Evolutionary conservation across 495 filamentous ascomycete genomes (phyloP).

Genomic region (Neurospora cerealis): DNA sequence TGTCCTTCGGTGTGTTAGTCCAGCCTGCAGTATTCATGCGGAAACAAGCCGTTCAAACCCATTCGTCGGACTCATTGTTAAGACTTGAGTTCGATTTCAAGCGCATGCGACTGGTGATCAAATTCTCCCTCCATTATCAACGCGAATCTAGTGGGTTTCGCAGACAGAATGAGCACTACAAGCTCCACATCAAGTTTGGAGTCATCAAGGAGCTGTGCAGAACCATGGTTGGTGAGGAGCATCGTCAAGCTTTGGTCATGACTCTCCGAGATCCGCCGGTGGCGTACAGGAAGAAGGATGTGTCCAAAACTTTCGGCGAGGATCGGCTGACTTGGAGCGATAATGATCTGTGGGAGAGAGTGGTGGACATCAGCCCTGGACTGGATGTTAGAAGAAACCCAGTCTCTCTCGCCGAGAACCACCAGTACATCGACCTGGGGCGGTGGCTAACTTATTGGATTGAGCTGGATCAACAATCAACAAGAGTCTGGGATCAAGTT

Average conservation of each 20-base stretch:
- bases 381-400: slow-evolving; percentile 17
- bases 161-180: slow-evolving; percentile 19
- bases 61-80: neutral
- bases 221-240: slow-evolving; percentile 19
- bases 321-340: slow-evolving; percentile 50
- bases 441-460: slow-evolving; percentile 63
- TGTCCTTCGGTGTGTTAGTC: slow-evolving; percentile 48
- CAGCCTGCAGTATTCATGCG: slow-evolving; percentile 36
- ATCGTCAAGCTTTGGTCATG: slow-evolving; percentile 41
- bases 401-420: slow-evolving; percentile 46
- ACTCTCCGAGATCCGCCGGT: slow-evolving; percentile 54
- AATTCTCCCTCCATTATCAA: slow-evolving; percentile 10
- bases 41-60: slow-evolving; percentile 27
- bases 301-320: slow-evolving; percentile 29
- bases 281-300: slow-evolving; percentile 47
- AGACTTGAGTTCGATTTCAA: slow-evolving; percentile 35
- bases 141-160: slow-evolving; percentile 1
- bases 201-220: slow-evolving; percentile 50
- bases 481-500: slow-evolving; percentile 31
- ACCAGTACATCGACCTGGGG: slow-evolving; percentile 66
- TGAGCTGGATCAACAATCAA: slow-evolving; percentile 28
- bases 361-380: slow-evolving; percentile 52
- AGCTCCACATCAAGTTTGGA: slow-evolving; percentile 52
- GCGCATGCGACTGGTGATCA: slow-evolving; percentile 31
- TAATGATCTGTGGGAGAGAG: slow-evolving; percentile 62